phyloP scores from a whole-genome alignment of 768 basidiomycete species.

The Tulasnella sp. region DNA sequence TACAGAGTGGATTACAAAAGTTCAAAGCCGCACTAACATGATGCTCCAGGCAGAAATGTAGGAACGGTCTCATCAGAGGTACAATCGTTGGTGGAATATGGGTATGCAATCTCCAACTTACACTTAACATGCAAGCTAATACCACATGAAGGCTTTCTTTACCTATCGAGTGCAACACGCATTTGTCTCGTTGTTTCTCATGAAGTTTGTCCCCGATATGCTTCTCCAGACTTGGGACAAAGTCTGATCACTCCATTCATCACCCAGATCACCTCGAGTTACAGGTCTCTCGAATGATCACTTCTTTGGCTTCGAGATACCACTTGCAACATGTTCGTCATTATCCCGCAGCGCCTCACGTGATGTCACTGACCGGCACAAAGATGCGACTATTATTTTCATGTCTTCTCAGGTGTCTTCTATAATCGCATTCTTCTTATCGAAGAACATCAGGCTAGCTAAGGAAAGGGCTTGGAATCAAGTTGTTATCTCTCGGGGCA shows the following conservation, averaged over 20 bases:
- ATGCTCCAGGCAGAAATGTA: conserved; percentile 44
- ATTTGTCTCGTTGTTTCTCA: conserved; percentile 50
- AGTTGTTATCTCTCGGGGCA: conserved; percentile 71
- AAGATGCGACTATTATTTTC: conserved; percentile 65
- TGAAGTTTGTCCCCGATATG: conserved; percentile 36
- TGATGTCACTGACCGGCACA: conserved; percentile 18
- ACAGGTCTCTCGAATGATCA: conserved; percentile 50
- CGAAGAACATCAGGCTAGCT: conserved; percentile 69
- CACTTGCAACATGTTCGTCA: conserved; percentile 57
- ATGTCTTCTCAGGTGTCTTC: conserved; percentile 58
- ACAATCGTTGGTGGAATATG: conserved; percentile 52
- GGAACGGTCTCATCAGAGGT: conserved; percentile 61
- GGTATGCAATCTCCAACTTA: conserved; percentile 46
- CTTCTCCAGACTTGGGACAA: background rate
- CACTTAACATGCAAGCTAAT: background rate
- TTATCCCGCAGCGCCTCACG: background rate
- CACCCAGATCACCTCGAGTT: conserved; percentile 44
- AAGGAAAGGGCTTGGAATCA: conserved; percentile 58
- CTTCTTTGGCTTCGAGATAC: conserved; percentile 49
- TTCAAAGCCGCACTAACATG: conserved; percentile 14
- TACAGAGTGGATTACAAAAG: background rate
- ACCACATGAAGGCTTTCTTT: conserved; percentile 37
- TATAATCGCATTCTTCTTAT: conserved; percentile 72
- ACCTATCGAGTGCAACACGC: conserved; percentile 61
- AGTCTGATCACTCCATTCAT: background rate